Evolutionary conservation across 2,329 filamentous ascomycete species (phyloP), one percentile per base, ranked within the genome.

Genomic region (Pochonia chlamydosporia): DNA sequence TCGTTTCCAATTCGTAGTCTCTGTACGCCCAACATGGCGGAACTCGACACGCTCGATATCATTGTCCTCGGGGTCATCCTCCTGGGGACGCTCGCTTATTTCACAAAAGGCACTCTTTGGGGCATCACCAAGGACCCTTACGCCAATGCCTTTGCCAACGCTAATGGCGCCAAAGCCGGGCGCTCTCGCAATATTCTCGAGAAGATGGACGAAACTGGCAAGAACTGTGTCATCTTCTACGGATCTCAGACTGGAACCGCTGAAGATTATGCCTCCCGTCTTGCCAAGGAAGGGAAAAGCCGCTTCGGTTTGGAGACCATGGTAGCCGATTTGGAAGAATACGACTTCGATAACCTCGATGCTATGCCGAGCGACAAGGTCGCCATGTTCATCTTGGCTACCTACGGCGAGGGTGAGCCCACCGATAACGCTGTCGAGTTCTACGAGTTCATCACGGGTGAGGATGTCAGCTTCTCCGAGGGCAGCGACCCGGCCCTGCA

Each of bases 391-490:
- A 86, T 99, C 50, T 79, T 99, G 53, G 93, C 93, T 44, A 99
- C 95, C 30, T 99, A 99, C 61, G 93, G 93, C 56, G 93, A 99
- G 75, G 93, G 93, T 53, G 95, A 99, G 71, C 93, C 93, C 39
- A 99, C 95, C 26, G 93, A 99, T 63, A 99, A 99, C 63, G 93
- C 95, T 6, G 93, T 97, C 53, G 93, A 99, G 59, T 99, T 99
- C 73, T 96, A 95, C 73, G 93, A 99, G 66, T 97, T 96, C 71
- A 79, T 97, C 61, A 87, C 81, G 43, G 80, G 79, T 54, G 91
- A 97, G 16, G 89, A 93, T 48, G 75, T 85, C 48, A 72, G 80
- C 56, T 97, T 97, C 70, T 87, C 87, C 56, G 81, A 90, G 61
- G 80, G 83, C 58, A 70, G 68, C 40, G 86, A 92, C 20, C 79